Conservation (phyloP, 140 eudicot genomes). For the Cichorium intybus region DNA sequence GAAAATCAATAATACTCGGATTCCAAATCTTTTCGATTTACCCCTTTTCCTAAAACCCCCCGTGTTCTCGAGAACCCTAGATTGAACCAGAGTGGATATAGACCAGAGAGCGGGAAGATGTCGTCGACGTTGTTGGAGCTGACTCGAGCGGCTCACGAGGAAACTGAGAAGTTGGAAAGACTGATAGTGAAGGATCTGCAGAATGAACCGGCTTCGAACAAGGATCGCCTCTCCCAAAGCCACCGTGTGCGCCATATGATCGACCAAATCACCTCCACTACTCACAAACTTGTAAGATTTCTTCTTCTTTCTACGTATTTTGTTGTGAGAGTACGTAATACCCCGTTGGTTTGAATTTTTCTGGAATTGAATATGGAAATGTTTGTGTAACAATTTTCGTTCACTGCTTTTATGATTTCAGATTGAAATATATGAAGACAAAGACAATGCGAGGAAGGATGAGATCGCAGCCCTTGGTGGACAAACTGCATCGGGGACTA, state of each 20-base stretch:
- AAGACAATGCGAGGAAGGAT: slow-evolving; percentile 87
- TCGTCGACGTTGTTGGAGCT: slow-evolving; percentile 94
- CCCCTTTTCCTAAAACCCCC: slow-evolving; percentile 29
- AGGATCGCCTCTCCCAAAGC: slow-evolving; percentile 81
- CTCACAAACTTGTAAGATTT: slow-evolving; percentile 66
- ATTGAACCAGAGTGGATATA: slow-evolving; percentile 12
- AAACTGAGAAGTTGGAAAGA: slow-evolving; percentile 83
- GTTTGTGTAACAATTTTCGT: no score
- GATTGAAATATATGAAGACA: slow-evolving; percentile 89
- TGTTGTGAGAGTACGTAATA: slow-evolving; percentile 1
- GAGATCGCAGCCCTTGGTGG: slow-evolving; percentile 98
- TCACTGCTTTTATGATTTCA: slow-evolving; percentile 16
- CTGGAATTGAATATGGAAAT: neutral
- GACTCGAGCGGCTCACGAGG: slow-evolving; percentile 95
- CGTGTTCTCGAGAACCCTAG: slow-evolving; percentile 30
- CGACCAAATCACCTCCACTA: slow-evolving; percentile 68
- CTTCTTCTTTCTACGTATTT: neutral
- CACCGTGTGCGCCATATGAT: slow-evolving; percentile 94
- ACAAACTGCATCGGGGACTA: slow-evolving; percentile 71
- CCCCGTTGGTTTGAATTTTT: neutral
- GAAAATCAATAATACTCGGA: neutral
- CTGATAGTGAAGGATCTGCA: slow-evolving; percentile 85
- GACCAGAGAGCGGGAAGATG: slow-evolving; percentile 40
- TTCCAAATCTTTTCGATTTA: slow-evolving; percentile 14
- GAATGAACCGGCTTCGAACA: slow-evolving; percentile 71